Base-by-base conservation (phyloP, 805 yeast genomes). In the Millerozyma miso region DNA sequence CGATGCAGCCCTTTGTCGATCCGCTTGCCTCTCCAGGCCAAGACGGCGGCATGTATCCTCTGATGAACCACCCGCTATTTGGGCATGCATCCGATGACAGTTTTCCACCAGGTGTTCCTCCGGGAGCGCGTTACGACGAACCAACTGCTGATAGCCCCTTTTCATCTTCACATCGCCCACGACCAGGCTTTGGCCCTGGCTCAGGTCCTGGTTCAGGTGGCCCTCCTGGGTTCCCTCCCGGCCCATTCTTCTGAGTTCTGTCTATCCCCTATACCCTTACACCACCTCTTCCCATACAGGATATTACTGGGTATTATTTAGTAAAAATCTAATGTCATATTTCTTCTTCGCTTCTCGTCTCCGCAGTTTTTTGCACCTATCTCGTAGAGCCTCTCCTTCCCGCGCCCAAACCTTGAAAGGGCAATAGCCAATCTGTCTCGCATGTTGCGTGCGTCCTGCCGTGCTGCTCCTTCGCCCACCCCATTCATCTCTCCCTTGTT, bases 11-110 rank as follows among this genome's bases (percentile, higher is more conserved):
- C 1, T 68, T 51, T 35, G 32, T 73, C 3, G 80, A 74, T 49
- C 80, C 80, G 3, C 51, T 64, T 38, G 53, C 55, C 3, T 48
- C 58, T 4, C 42, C 50, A 3, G 17, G 37, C 15, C 52, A 49
- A 10, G 62, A 57, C 20, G 77, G 79, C 12, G 85, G 84, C 0
- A 79, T 80, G 85, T 60, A 73, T 42, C 80, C 81, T 1, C 67
- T 76, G 3, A 52, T 66, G 1, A 56, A 71, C 35, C 82, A 80
- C 52, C 83, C 83, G 0, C 43, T 80, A 6, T 80, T 79, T 49
- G 66, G 65, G 14, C 40, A 45, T n/a, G 40, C 36, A 3, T 64
- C 63, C 3, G 49, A 65, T 3, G 51, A 65, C 1, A 55, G 69
- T 13, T 43, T 54, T 29, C 34, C 34, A 6, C 34, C 34, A 7